Evolutionary conservation across 2,329 filamentous ascomycete genomes (phyloP).

Genomic region (Ilyonectria robusta): DNA sequence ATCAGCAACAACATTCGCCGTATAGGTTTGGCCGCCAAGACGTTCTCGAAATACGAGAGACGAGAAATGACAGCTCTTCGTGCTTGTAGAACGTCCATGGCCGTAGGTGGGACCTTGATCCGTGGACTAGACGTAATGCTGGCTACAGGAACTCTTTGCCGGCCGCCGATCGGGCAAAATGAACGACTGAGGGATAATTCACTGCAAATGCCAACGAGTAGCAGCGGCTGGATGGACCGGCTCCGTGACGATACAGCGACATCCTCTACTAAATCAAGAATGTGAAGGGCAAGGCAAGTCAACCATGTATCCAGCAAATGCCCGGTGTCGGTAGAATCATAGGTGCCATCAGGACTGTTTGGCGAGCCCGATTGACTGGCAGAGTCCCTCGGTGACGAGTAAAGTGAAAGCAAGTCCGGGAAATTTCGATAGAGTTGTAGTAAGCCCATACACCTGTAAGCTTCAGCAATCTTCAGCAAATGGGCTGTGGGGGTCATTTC

Average conservation of each 20-base stretch:
- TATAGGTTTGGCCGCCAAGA: conserved; percentile 45
- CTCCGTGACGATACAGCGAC: conserved; percentile 61
- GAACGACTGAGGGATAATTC: conserved; percentile 57
- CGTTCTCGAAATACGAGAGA: conserved; percentile 39
- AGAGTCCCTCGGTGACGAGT: conserved; percentile 29
- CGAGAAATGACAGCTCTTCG: conserved; percentile 35
- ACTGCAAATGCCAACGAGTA: conserved; percentile 59
- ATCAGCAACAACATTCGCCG: conserved; percentile 38
- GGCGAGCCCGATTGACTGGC: conserved; percentile 14
- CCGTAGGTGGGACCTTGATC: conserved; percentile 23
- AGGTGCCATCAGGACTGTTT: conserved; percentile 18
- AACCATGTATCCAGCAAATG: conserved; percentile 55
- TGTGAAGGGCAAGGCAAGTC: conserved; percentile 60
- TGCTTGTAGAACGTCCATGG: conserved; percentile 35
- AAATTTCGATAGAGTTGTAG: conserved; percentile 53
- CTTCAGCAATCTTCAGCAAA: conserved; percentile 46
- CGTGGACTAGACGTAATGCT: conserved; percentile 38
- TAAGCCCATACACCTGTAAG: conserved; percentile 47
- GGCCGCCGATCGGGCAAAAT: conserved; percentile 12
- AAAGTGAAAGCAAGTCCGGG: conserved; percentile 55
- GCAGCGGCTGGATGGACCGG: conserved; percentile 60
- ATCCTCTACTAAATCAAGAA: conserved; percentile 57
- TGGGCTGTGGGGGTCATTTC: conserved; percentile 44
- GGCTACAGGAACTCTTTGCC: conserved; percentile 27
- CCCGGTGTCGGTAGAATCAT: conserved; percentile 5